Base-by-base conservation (phyloP, 345 rosid species). In the Rhodomyrtus tomentosa region DNA sequence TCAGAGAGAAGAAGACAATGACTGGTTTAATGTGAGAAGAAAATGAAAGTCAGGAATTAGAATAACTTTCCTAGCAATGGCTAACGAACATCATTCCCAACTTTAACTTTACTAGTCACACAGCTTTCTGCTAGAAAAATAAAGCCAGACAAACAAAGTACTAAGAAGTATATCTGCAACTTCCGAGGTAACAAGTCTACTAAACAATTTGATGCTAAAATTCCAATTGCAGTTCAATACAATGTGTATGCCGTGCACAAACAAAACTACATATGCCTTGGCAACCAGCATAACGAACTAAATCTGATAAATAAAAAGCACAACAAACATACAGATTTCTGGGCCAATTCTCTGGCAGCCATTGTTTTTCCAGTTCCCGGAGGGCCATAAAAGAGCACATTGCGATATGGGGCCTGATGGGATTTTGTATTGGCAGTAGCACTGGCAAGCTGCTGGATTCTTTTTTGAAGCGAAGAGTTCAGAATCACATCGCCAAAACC, bases 291-390 rank as follows among this genome's bases (percentile, higher is more conserved):
- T 82, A 82, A 16, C 72, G 21, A 50, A 40, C 5, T 40, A 40
- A 40, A 40, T 40, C 42, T 2, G 42, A 6, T 5, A 40, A 40
- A 40, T 40, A 40, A 40, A 40, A 6, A 40, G 42, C 42, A 40
- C 42, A 40, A 40, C 42, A 5, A 40, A 40, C 42, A 40, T 40
- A 40, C 98, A 86, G 99, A 97, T 95, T 91, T 94, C 55, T 87
- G 89, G 84, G 98, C 98, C 73, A 95, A 89, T 88, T 97, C 98
- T 89, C 98, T 92, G 58, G 99, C 99, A 87, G 98, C 99, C 98
- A 97, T 95, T 50, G 99, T 95, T 90, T 97, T 97, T 84, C 99
- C 99, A 42, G 99, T 97, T 87, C 99, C 99, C 79, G 99, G 99
- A 80, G 99, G 99, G 53, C 99, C 99, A 76, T 95, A 95, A 88